These are phyloP conservation scores for Auriscalpium microsporum DNA, from an alignment of 768 basidiomycete genomes.

Conservation along the genomic window DNA sequence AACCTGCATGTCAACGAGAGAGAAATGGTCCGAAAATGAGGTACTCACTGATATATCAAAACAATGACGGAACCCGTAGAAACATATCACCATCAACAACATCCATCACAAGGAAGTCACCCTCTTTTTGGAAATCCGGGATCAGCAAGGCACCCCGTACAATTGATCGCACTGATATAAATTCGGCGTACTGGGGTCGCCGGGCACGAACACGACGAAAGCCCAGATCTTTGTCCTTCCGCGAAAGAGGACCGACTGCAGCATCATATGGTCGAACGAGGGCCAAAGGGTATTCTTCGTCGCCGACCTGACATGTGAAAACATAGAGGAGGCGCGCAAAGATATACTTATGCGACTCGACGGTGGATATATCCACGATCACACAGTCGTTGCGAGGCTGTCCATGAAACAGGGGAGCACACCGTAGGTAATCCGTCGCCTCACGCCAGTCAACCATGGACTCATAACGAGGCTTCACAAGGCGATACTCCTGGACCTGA, in stretches of 20 bases:
- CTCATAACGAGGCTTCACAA: background rate
- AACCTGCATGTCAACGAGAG: too few species aligned
- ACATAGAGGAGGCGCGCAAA: background rate
- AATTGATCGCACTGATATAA: background rate
- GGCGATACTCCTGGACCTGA: background rate
- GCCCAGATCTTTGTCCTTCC: background rate
- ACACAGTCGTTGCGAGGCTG: background rate
- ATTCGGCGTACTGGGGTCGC: background rate
- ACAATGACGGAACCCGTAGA: background rate
- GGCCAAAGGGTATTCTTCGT: background rate
- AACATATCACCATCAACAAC: background rate
- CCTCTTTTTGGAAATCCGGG: background rate
- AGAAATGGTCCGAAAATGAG: too few species aligned
- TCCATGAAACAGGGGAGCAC: background rate
- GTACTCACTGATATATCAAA: too few species aligned
- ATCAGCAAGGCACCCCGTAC: background rate
- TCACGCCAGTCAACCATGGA: background rate
- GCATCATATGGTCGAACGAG: background rate
- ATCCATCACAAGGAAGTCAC: background rate
- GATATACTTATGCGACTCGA: background rate
- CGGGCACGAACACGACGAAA: background rate
- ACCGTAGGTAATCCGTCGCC: background rate
- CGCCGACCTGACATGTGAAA: background rate
- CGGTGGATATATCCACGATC: background rate
- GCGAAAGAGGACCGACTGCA: background rate